Base-by-base conservation (phyloP, 129 eudicot genomes). In the Scalesia atractyloides region DNA sequence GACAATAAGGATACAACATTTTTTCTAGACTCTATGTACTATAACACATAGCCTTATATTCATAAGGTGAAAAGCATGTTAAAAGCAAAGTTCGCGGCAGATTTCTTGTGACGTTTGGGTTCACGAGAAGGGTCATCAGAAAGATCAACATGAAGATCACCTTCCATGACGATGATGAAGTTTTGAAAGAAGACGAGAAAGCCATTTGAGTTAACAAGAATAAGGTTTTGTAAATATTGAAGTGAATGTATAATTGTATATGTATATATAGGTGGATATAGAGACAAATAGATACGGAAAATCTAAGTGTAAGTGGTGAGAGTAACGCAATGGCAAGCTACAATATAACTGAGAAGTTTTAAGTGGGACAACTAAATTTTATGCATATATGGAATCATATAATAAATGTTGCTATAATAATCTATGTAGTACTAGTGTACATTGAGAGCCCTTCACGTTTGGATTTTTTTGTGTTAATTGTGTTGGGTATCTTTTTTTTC, bases 81-180 rank as follows among this genome's bases (percentile, higher is more conserved):
- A 37, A 37, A 7, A 64, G 46, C 43, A 14, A 14, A 64, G 54
- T 75, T 81, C 54, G 48, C 43, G 58, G 41, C 22, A 39, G 65
- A 69, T 69, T 41, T 49, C 37, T 70, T 20, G 64, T 30, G 19
- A 24, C 24, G 43, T 64, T 22, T 41, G 69, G 34, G 67, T 62
- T 72, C 41, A 67, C 36, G 15, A 83, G 72, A 77, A 86, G 74
- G 64, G 67, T 60, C 30, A 30, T 51, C 44, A 75, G 13, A 48
- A 77, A 26, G 44, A 79, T 9, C 8, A 77, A 54, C 72, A 49
- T 52, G 48, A 70, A 69, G 57, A 70, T n/a, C n/a, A n/a, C 56
- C 59, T 61, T 77, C 76, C 66, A 54, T 78, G 60, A 22, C 9
- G 50, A 73, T 51, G 57, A 65, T 44, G 54, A 64, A 48, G 67